A percentile compares a stretch with the other conserved stretches of the same genome.
These are phyloP conservation scores for Acrasis kona DNA, from an alignment of 78 protist genomes.

Conservation along the genomic window DNA sequence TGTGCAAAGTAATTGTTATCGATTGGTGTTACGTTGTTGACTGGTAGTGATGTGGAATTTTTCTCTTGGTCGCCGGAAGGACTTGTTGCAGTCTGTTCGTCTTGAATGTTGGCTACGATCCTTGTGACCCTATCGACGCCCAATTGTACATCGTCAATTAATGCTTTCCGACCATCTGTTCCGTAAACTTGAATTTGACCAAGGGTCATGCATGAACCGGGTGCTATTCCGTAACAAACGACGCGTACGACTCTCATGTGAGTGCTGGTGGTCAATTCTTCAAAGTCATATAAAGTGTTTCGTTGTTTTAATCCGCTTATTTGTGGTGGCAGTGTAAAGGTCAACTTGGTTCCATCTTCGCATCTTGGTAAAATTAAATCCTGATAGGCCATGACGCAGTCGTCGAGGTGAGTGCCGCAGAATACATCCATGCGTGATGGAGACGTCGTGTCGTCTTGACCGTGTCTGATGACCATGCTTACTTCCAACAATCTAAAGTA, in stretches of 20 bases:
- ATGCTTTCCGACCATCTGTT: background rate
- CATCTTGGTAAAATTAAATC: background rate
- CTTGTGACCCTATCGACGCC: background rate
- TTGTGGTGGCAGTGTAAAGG: background rate
- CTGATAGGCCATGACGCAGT: background rate
- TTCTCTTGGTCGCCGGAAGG: background rate
- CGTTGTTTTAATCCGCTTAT: background rate
- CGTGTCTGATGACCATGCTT: background rate
- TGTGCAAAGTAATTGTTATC: too few relatives aligned
- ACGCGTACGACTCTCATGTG: conserved; percentile 14
- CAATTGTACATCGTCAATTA: background rate
- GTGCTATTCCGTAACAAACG: conserved; percentile 3
- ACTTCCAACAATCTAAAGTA: background rate
- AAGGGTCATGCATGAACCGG: conserved; percentile 1
- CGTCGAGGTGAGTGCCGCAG: background rate
- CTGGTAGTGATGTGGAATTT: too few relatives aligned
- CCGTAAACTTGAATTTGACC: conserved; percentile 17
- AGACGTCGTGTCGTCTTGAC: background rate
- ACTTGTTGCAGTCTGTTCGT: background rate
- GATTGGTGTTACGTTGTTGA: too few relatives aligned
- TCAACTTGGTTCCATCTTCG: background rate
- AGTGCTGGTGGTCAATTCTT: background rate
- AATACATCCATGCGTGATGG: background rate
- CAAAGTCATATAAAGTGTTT: background rate
- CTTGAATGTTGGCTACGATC: background rate